Conservation (phyloP, 768 basidiomycete species). For the Omphalotus guepiniiformis region DNA sequence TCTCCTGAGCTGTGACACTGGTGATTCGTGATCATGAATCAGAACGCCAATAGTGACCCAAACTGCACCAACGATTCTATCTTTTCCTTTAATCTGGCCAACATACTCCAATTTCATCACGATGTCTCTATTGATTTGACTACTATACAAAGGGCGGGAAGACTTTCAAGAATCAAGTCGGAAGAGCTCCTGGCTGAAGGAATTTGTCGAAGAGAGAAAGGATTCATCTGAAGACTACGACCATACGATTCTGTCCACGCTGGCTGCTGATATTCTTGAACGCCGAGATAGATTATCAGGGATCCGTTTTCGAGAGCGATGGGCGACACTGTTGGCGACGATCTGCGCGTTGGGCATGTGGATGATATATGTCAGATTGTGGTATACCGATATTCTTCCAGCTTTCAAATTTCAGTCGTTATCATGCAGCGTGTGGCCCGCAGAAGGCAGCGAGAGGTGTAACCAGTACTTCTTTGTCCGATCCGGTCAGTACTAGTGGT, state of each 20-base stretch:
- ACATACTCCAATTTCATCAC: too few species aligned
- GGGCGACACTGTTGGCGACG: constrained; percentile 72
- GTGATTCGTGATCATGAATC: too few species aligned
- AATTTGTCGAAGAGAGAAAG: constrained; percentile 41
- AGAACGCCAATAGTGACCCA: too few species aligned
- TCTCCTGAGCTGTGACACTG: too few species aligned
- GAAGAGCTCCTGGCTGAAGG: too few species aligned
- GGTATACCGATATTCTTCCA: constrained; percentile 58
- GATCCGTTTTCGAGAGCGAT: constrained; percentile 77
- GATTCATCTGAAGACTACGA: constrained; percentile 82
- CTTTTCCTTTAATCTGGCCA: too few species aligned
- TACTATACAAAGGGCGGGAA: too few species aligned
- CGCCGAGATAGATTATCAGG: constrained; percentile 72
- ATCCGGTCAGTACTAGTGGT: too few species aligned
- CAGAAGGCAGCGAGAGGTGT: constrained; percentile 43
- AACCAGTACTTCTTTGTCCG: constrained; percentile 70
- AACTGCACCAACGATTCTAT: too few species aligned
- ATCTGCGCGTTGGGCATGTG: constrained; percentile 74
- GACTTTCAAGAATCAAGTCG: too few species aligned
- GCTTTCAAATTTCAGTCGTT: constrained; percentile 28
- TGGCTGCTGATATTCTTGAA: constrained; percentile 67
- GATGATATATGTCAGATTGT: constrained; percentile 70
- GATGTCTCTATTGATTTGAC: too few species aligned
- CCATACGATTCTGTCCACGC: constrained; percentile 62
- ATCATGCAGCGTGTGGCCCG: constrained; percentile 21